These are phyloP conservation scores for Psilocybe cubensis DNA, from an alignment of 768 basidiomycete species.

Conservation along the genomic window DNA sequence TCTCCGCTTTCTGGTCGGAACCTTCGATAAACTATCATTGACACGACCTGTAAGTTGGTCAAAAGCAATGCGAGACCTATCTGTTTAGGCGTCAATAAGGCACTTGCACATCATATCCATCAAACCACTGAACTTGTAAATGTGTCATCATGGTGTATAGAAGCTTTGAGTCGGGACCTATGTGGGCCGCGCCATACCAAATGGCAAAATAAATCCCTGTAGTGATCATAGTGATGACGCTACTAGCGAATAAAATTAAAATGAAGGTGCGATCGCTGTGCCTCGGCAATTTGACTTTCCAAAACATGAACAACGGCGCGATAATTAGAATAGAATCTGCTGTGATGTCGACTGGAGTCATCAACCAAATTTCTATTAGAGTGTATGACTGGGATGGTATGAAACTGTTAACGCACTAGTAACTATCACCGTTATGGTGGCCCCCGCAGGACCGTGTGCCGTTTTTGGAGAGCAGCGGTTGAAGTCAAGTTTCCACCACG, in stretches of 20 bases:
- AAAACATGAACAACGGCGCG: constrained; percentile 28
- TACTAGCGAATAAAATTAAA: constrained; percentile 26
- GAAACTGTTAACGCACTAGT: no score
- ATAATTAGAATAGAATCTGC: constrained; percentile 27
- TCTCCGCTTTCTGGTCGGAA: neutral
- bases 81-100: neutral
- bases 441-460: no score
- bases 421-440: no score
- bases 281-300: constrained; percentile 24
- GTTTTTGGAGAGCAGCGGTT: no score
- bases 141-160: constrained; percentile 10
- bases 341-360: no score
- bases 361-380: no score
- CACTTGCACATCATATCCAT: neutral
- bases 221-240: constrained; percentile 22
- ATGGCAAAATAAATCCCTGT: constrained; percentile 4
- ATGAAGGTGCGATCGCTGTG: constrained; percentile 23
- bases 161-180: constrained; percentile 5
- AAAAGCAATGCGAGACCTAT: constrained; percentile 3
- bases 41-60: constrained; percentile 6
- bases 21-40: constrained; percentile 8
- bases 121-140: neutral
- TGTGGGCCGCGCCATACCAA: constrained; percentile 2
- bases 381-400: no score
- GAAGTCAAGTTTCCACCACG: no score